Base-by-base conservation (phyloP, 768 basidiomycete genomes). In the Holtermanniella nyarrowii region DNA sequence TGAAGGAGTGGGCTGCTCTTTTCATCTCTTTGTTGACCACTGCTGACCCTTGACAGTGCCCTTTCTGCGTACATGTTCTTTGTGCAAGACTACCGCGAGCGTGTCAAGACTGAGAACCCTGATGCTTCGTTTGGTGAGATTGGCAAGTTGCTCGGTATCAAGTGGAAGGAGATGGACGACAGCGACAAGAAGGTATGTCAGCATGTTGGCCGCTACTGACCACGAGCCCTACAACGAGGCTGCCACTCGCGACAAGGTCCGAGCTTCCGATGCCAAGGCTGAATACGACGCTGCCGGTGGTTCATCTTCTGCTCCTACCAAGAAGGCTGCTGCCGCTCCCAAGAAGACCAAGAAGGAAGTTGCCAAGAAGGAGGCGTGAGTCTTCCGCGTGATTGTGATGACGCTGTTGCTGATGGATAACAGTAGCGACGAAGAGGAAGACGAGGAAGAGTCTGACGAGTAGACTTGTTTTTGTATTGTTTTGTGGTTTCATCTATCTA, bases 11-110 rank as follows among this genome's bases (percentile, higher is more conserved):
- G 7, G 18, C 26, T 3, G 24, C 5, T 10, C 24, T 24, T 5
- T 11, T 40, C 26, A 13, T 24, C n/a, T 37, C 7, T 10, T 27
- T 51, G 43, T 44, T 20, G 24, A 50, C 22, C 22, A 26, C 16
- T 21, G 18, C 41, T 20, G 31, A 2, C 43, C n/a, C 25, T 26
- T 42, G 18, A 44, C 57, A 72, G 90, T 49, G 85, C 88, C 0
- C 78, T 95, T 43, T 95, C 90, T 25, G 89, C 93, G 39, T 97
- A 95, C 77, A 95, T 97, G 93, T 90, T 90, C 84, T 97, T 96
- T 79, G 83, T 82, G 63, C 86, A 90, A 72, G 91, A 89, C 73
- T 85, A 88, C 86, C 80, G 91, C 69, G 86, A 91, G 74, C 81
- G 85, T 70, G 86, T 96, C 79, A 93, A 91, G 82, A 68, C 80